These are phyloP conservation scores for Przewalskia tangutica DNA, from an alignment of 257 asterid species.

Conservation along the genomic window DNA sequence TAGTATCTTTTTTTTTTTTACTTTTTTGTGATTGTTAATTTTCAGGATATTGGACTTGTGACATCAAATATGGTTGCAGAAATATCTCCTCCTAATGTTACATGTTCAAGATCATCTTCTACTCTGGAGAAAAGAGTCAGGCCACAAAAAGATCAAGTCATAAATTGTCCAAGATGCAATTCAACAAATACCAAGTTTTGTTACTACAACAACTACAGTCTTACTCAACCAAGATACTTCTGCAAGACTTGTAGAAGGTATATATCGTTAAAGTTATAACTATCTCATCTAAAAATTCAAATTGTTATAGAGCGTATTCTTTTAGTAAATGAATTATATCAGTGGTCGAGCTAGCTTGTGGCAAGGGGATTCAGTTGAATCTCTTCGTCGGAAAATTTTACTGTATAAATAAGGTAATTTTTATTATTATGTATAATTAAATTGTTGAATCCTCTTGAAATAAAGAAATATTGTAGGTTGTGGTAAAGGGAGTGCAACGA, in stretches of 20 bases:
- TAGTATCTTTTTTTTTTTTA: background rate
- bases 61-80: constrained; percentile 27
- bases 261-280: background rate
- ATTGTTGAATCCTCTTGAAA: background rate
- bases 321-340: background rate
- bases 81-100: constrained; percentile 15
- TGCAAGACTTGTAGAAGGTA: constrained; percentile 64
- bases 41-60: constrained; percentile 45
- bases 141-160: constrained; percentile 48
- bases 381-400: background rate
- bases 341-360: background rate
- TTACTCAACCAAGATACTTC: constrained; percentile 72
- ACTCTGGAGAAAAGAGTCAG: constrained; percentile 37
- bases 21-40: background rate
- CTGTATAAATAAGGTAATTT: background rate
- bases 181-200: constrained; percentile 76
- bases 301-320: background rate
- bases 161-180: constrained; percentile 62
- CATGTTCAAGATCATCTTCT: constrained; percentile 22
- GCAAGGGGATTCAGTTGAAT: background rate
- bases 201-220: constrained; percentile 79
- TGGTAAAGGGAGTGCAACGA: background rate
- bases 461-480: background rate
- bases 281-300: background rate
- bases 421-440: background rate